Evolutionary conservation across 768 basidiomycete genomes (phyloP), one percentile per base, ranked within the genome.

Genomic region (Tricholoma furcatifolium): DNA sequence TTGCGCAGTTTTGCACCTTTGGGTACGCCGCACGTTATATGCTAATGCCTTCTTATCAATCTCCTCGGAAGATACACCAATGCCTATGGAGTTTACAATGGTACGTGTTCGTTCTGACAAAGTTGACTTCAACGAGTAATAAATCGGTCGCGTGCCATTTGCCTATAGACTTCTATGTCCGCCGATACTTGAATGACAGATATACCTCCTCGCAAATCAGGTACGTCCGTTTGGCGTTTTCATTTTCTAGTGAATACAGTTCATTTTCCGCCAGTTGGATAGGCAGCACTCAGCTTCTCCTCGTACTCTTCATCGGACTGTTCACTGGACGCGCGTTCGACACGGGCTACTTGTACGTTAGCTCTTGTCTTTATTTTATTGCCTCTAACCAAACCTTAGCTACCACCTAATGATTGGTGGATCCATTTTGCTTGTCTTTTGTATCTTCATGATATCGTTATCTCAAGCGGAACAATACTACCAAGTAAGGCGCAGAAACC

Each of bases 361-460:
- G 18, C 24, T 32, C 31, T 30, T 41, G 18, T 20, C 8, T 24
- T 17, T 6, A 15, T 20, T 9, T 12, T 34, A 17, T 11, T 14
- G 18, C 10, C 10, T 14, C 31, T 50, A 41, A 50, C 17, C 17
- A 9, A 24, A 11, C 12, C 4, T 32, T 51, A 70, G 67, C 52
- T 64, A 65, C 30, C 59, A 63, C 48, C 57, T 68, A 14, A 60
- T 67, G 59, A 62, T 66, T 15, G 64, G 66, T 0, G 69, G 68
- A 14, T 59, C 65, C 11, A 17, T 64, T 20, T 51, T 70, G 14
- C 60, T 67, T 15, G 54, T 62, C 11, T 63, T 70, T 43, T 69
- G 62, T 20, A 62, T 71, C 17, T 68, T 70, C 57, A 68, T 68
- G 66, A 47, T 70, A 9, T 70, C 70, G 5, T 49, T 71, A 11